A percentile compares a stretch with the other conserved stretches of the same genome.
phyloP scores from a whole-genome alignment of 495 filamentous ascomycete species.

The Talaromyces thailandensis region DNA sequence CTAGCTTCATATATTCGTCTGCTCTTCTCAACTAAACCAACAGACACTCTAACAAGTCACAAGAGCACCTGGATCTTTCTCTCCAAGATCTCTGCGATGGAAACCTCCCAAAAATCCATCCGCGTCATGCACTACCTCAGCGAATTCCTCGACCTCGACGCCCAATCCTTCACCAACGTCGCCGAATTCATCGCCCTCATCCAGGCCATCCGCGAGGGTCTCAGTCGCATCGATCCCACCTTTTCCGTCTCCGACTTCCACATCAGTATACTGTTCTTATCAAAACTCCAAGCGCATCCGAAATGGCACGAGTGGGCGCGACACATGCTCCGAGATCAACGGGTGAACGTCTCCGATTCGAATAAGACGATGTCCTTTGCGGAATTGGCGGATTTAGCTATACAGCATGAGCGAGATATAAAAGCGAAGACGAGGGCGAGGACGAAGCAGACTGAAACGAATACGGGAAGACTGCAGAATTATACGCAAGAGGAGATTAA shows the following conservation, averaged over 20 bases:
- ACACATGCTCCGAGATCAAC: conserved; percentile 17
- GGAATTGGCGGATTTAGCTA: conserved; percentile 16
- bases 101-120: conserved; percentile 18
- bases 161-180: conserved; percentile 14
- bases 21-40: neutral
- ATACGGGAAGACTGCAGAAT: neutral
- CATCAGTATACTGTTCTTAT: conserved; percentile 20
- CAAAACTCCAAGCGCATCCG: conserved; percentile 18
- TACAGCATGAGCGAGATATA: conserved; percentile 14
- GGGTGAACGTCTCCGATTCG: conserved; percentile 12
- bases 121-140: conserved; percentile 23
- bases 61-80: neutral
- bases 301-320: conserved; percentile 22
- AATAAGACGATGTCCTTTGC: conserved; percentile 15
- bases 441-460: neutral
- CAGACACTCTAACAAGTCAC: neutral
- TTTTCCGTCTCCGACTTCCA: conserved; percentile 20
- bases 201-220: conserved; percentile 21
- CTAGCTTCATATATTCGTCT: neutral
- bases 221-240: conserved; percentile 18
- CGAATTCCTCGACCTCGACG: conserved; percentile 24
- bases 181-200: conserved; percentile 21
- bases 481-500: conserved; percentile 16
- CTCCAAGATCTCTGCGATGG: conserved; percentile 11
- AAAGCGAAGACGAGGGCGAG: neutral